These are phyloP conservation scores for Penicillium sp. DNA, from an alignment of 2,329 filamentous ascomycete species.

Conservation along the genomic window DNA sequence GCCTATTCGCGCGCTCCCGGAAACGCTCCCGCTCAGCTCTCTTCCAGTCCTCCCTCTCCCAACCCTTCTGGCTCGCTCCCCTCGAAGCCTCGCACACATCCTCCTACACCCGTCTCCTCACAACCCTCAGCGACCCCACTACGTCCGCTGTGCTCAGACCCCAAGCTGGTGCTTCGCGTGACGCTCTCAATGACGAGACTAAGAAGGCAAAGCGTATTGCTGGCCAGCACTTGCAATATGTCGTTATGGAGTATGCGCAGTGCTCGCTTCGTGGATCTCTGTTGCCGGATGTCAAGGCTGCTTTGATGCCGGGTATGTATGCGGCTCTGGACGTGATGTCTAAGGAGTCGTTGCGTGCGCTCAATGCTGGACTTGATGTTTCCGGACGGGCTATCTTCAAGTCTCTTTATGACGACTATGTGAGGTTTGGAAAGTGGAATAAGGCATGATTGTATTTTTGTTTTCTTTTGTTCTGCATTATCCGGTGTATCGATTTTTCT, in stretches of 20 bases:
- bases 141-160: constrained; percentile 53
- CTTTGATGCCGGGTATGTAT: constrained; percentile 54
- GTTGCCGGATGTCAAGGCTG: constrained; percentile 53
- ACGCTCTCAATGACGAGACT: constrained; percentile 58
- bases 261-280: constrained; percentile 53
- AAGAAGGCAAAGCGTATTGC: constrained; percentile 60
- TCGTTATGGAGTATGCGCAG: constrained; percentile 58
- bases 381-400: constrained; percentile 55
- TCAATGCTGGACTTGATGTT: constrained; percentile 54
- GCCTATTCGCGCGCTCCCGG: constrained; percentile 54
- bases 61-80: constrained; percentile 35
- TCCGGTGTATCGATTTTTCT: neutral
- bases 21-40: constrained; percentile 32
- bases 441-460: constrained; percentile 33
- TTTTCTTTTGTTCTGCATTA: constrained; percentile 5
- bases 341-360: constrained; percentile 49
- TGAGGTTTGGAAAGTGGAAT: constrained; percentile 50
- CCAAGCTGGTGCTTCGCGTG: constrained; percentile 36
- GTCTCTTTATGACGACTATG: constrained; percentile 54
- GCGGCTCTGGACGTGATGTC: constrained; percentile 55
- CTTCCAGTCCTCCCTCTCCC: constrained; percentile 25
- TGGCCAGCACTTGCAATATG: constrained; percentile 58
- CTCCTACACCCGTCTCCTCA: constrained; percentile 56
- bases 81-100: constrained; percentile 48
- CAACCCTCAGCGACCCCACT: constrained; percentile 63